These are phyloP conservation scores for Phanerodontia chrysosporium DNA, from an alignment of 768 basidiomycete genomes.

Conservation along the genomic window DNA sequence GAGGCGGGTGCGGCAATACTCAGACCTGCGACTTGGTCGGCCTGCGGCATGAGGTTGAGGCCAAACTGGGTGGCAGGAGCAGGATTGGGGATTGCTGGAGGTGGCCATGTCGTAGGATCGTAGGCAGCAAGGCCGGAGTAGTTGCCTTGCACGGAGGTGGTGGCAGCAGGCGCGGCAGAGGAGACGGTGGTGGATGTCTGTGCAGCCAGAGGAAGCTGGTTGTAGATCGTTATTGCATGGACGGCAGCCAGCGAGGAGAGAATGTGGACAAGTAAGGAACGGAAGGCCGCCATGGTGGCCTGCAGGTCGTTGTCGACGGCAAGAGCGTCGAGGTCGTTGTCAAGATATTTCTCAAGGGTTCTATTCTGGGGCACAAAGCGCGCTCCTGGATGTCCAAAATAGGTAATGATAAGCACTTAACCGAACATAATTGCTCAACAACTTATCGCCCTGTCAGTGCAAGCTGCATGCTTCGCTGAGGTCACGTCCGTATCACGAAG, in stretches of 20 bases:
- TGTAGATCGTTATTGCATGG: conserved; percentile 26
- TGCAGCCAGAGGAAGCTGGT: conserved; percentile 18
- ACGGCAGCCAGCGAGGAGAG: conserved; percentile 5
- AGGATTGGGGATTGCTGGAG: conserved; percentile 19
- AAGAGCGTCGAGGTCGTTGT: not conserved
- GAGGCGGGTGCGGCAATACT: conserved; percentile 45
- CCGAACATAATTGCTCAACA: not conserved
- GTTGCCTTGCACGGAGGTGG: conserved; percentile 15
- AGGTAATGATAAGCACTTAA: not conserved
- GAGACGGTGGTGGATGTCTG: conserved; percentile 21
- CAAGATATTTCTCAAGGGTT: not conserved
- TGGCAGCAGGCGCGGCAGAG: conserved; percentile 17
- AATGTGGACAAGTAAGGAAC: conserved; percentile 5
- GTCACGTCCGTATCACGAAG: not conserved
- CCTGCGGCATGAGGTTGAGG: conserved; percentile 18
- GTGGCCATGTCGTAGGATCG: conserved; percentile 19
- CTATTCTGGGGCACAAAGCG: not conserved
- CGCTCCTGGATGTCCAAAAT: not conserved
- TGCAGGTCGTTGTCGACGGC: not conserved
- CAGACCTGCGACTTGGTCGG: conserved; percentile 25
- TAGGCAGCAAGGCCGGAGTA: conserved; percentile 31
- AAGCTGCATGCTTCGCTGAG: too few species aligned
- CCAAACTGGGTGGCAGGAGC: conserved; percentile 18
- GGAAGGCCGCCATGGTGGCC: conserved; percentile 10
- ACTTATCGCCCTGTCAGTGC: too few species aligned